Conservation (phyloP, 169 alveolate genomes). For the Miamiensis avidus region DNA sequence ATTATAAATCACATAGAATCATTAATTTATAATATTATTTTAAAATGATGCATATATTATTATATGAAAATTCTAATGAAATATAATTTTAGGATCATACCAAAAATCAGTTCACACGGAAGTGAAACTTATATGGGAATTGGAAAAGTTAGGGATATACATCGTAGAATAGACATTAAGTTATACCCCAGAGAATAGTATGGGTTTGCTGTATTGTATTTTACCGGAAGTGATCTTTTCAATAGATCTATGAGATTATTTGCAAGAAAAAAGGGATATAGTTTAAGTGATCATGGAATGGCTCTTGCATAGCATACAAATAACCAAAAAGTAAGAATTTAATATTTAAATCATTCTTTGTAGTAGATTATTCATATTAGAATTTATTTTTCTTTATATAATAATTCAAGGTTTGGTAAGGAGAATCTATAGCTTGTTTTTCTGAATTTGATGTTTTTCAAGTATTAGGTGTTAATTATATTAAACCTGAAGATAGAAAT, state of each 20-base stretch:
- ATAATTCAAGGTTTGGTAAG: background rate
- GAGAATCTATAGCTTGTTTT: background rate
- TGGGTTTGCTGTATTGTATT: constrained; percentile 85
- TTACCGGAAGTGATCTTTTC: constrained; percentile 87
- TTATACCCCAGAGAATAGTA: constrained; percentile 71
- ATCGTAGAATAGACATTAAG: constrained; percentile 86
- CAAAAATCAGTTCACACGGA: constrained; percentile 43
- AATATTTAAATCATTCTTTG: background rate
- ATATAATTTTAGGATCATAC: background rate
- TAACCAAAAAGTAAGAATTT: background rate
- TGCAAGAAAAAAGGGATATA: constrained; percentile 73
- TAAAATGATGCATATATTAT: background rate
- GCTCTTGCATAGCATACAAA: background rate
- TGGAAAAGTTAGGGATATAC: constrained; percentile 44
- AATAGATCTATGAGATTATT: constrained; percentile 80
- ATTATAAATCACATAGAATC: constrained; percentile 10
- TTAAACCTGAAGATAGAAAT: background rate
- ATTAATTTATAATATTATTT: constrained; percentile 3
- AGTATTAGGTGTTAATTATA: background rate
- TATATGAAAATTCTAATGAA: background rate
- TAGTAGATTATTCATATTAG: no score
- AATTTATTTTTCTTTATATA: no score
- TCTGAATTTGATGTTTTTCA: background rate
- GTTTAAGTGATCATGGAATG: constrained; percentile 80
- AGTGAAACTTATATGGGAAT: constrained; percentile 73